phyloP scores from a whole-genome alignment of 192 early-diverging fungal genomes.

The Obelidium mucronatum region DNA sequence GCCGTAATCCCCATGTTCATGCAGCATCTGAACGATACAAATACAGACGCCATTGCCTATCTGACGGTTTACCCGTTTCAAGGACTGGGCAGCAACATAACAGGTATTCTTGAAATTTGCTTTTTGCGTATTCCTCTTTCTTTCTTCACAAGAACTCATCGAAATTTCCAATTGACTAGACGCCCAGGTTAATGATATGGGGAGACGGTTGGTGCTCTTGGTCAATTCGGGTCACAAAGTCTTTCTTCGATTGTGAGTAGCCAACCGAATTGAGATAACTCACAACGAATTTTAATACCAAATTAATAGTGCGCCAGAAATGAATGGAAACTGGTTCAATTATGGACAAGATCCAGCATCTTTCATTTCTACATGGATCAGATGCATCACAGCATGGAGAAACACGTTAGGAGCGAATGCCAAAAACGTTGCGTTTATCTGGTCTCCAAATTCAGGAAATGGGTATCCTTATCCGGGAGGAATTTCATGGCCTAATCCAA shows the following conservation, averaged over 20 bases:
- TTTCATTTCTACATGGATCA: conserved; percentile 4
- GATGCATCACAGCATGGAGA: conserved; percentile 16
- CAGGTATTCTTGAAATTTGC: too few species aligned
- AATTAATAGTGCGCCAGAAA: conserved; percentile 17
- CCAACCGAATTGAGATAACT: neutral
- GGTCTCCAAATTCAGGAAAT: conserved; percentile 34
- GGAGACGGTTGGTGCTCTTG: neutral
- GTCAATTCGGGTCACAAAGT: conserved; percentile 8
- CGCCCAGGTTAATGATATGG: conserved; percentile 13
- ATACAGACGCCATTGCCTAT: conserved; percentile 15
- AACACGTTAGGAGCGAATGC: neutral
- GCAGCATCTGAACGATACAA: conserved; percentile 20
- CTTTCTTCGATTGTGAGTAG: conserved; percentile 13
- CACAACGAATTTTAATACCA: neutral
- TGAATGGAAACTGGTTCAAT: conserved; percentile 18
- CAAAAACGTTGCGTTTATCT: conserved; percentile 14
- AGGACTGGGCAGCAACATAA: conserved; percentile 24
- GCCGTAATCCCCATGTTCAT: conserved; percentile 16
- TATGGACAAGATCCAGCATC: conserved; percentile 9
- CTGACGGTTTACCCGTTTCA: conserved; percentile 34
- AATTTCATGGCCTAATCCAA: neutral
- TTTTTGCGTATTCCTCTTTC: neutral
- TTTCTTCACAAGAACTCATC: too few species aligned
- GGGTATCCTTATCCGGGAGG: conserved; percentile 26
- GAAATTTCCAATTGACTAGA: neutral